A percentile compares a stretch with the other conserved stretches of the same genome.
These are phyloP conservation scores for Venturia carpophila DNA, from an alignment of 2,329 filamentous ascomycete species.

Conservation along the genomic window DNA sequence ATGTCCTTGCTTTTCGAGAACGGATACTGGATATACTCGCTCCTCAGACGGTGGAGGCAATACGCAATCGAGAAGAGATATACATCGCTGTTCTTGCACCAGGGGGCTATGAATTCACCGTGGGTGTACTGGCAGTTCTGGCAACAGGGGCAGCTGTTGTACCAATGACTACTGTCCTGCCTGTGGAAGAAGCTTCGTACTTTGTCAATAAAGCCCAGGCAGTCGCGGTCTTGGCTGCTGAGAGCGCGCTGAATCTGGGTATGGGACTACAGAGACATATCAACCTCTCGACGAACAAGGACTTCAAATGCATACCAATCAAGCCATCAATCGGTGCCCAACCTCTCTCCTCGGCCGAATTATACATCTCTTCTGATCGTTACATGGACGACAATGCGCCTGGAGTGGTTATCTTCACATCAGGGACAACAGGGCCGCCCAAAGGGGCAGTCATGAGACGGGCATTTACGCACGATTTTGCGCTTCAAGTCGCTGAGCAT, in stretches of 20 bases:
- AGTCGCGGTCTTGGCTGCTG: conserved; percentile 34
- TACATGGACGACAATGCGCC: conserved; percentile 35
- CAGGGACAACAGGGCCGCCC: conserved; percentile 40
- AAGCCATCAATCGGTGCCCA: conserved; percentile 29
- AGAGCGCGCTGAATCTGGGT: conserved; percentile 27
- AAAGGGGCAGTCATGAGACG: conserved; percentile 41
- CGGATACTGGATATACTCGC: conserved; percentile 29
- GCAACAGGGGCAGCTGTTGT: conserved; percentile 42
- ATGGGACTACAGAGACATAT: conserved; percentile 26
- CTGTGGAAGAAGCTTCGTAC: conserved; percentile 39
- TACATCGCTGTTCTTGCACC: conserved; percentile 41
- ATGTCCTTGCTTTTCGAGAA: conserved; percentile 38
- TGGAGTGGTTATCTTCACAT: conserved; percentile 40
- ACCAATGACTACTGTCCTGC: conserved; percentile 37
- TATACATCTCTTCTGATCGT: conserved; percentile 36
- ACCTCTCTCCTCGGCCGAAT: conserved; percentile 27
- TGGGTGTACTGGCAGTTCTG: conserved; percentile 42
- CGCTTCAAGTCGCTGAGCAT: conserved; percentile 29
- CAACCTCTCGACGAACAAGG: conserved; percentile 25
- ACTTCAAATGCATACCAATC: conserved; percentile 34
- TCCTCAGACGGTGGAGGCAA: conserved; percentile 24
- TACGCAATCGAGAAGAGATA: conserved; percentile 32
- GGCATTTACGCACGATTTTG: conserved; percentile 33
- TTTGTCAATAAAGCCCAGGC: conserved; percentile 36
- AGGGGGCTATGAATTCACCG: conserved; percentile 42